A percentile compares a stretch with the other conserved stretches of the same genome.
These are phyloP conservation scores for Aspergillus diversus DNA, from an alignment of 495 filamentous ascomycete species.

Conservation along the genomic window DNA sequence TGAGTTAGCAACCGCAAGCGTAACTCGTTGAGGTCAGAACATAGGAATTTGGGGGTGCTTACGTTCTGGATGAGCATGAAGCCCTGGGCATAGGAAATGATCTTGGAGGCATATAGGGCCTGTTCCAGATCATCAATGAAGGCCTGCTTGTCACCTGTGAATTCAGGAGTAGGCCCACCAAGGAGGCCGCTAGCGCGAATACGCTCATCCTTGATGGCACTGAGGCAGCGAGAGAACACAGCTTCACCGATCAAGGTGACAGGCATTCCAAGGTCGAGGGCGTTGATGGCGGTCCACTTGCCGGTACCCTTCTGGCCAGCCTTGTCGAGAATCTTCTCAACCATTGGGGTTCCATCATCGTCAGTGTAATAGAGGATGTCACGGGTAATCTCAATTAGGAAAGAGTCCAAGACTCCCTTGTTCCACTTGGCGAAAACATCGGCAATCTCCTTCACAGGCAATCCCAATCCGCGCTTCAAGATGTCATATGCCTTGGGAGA, in stretches of 20 bases:
- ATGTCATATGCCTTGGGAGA: slow-evolving; percentile 88
- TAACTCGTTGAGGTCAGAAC: neutral
- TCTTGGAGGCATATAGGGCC: slow-evolving; percentile 98
- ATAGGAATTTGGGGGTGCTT: slow-evolving; percentile 38
- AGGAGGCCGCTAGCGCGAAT: slow-evolving; percentile 78
- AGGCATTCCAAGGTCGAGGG: slow-evolving; percentile 97
- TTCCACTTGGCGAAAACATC: slow-evolving; percentile 97
- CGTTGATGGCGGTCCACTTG: slow-evolving; percentile 99
- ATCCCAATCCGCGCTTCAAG: slow-evolving; percentile 92
- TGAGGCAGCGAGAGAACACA: slow-evolving; percentile 92
- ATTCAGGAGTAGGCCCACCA: slow-evolving; percentile 73
- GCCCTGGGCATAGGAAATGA: slow-evolving; percentile 98
- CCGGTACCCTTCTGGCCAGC: slow-evolving; percentile 99
- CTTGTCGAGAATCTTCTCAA: slow-evolving; percentile 99
- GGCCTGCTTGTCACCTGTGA: slow-evolving; percentile 85
- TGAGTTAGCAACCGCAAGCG: slow-evolving; percentile 7
- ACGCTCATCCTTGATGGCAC: slow-evolving; percentile 93
- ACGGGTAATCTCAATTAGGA: slow-evolving; percentile 98
- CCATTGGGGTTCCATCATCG: slow-evolving; percentile 83
- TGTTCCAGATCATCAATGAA: slow-evolving; percentile 98
- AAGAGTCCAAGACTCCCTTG: slow-evolving; percentile 96
- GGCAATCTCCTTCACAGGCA: slow-evolving; percentile 88
- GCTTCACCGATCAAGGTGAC: slow-evolving; percentile 97
- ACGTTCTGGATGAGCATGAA: slow-evolving; percentile 99
- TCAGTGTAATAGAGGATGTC: slow-evolving; percentile 98